Conservation (phyloP, 2,329 filamentous ascomycete species). For the Ambrosiella xylebori region DNA sequence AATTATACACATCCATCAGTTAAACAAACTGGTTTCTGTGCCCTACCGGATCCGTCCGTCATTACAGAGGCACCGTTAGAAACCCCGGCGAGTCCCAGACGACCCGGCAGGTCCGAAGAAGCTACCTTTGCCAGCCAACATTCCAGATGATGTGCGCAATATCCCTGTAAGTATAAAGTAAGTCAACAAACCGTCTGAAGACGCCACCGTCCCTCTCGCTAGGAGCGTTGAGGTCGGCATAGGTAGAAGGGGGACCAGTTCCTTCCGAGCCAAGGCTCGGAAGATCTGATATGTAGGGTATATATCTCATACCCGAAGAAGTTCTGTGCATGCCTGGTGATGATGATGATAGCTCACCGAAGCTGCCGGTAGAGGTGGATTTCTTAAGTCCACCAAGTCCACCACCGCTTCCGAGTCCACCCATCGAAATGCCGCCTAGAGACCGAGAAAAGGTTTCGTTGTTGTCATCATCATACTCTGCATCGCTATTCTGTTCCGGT, state of each 20-base stretch:
- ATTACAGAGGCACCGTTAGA: no score
- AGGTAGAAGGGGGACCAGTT: no score
- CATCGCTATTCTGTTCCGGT: neutral
- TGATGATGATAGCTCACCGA: slow-evolving; percentile 23
- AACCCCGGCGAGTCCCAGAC: neutral
- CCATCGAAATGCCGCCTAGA: slow-evolving; percentile 5
- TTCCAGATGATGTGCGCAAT: slow-evolving; percentile 59
- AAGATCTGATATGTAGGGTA: no score
- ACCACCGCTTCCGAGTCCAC: neutral
- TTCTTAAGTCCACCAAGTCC: slow-evolving; percentile 24
- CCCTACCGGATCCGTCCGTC: no score
- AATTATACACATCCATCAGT: neutral
- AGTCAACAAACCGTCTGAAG: slow-evolving; percentile 64
- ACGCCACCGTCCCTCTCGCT: neutral
- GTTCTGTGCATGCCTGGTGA: slow-evolving; percentile 55
- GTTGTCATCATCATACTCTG: slow-evolving; percentile 19
- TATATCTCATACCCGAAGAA: slow-evolving; percentile 55
- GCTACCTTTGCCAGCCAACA: slow-evolving; percentile 43
- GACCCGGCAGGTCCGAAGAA: slow-evolving; percentile 6
- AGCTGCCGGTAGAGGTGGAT: slow-evolving; percentile 30
- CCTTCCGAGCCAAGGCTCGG: no score
- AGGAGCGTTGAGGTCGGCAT: no score
- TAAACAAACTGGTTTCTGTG: no score
- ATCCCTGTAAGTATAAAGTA: slow-evolving; percentile 54
- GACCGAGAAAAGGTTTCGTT: slow-evolving; percentile 7